Conservation (phyloP, 2,329 filamentous ascomycete genomes). For the Aureobasidium mangrovei region DNA sequence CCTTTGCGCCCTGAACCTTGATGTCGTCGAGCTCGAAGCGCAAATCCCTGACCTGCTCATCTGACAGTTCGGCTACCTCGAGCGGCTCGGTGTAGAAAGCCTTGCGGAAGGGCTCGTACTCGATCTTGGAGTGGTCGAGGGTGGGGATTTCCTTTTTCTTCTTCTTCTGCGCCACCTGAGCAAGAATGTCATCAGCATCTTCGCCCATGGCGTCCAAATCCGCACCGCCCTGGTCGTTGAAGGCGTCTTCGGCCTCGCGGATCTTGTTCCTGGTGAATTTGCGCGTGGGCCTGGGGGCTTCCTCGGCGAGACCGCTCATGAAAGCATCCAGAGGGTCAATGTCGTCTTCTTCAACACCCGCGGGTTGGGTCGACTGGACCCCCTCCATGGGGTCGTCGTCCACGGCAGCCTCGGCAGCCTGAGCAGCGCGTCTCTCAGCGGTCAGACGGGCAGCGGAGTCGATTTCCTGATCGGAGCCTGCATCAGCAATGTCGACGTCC, state of each 20-base stretch:
- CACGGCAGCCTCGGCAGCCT: slow-evolving; percentile 36
- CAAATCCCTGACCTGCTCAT: slow-evolving; percentile 73
- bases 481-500: slow-evolving; percentile 67
- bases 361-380: neutral
- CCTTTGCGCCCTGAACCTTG: slow-evolving; percentile 79
- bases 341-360: slow-evolving; percentile 54
- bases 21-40: slow-evolving; percentile 88
- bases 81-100: slow-evolving; percentile 89
- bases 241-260: slow-evolving; percentile 73
- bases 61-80: slow-evolving; percentile 73
- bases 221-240: slow-evolving; percentile 72
- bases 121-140: slow-evolving; percentile 77
- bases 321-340: slow-evolving; percentile 93
- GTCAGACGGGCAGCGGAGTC: slow-evolving; percentile 79
- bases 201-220: slow-evolving; percentile 54
- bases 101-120: slow-evolving; percentile 80
- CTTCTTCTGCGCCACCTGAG: slow-evolving; percentile 54
- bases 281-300: slow-evolving; percentile 34
- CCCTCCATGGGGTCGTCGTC: slow-evolving; percentile 27
- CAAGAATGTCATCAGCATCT: slow-evolving; percentile 55
- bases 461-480: slow-evolving; percentile 76
- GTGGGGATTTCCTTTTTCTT: slow-evolving; percentile 95
- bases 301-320: slow-evolving; percentile 59
- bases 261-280: slow-evolving; percentile 32
- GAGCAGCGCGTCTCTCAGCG: slow-evolving; percentile 60